Percentiles rank a stretch among this genome's conserved stretches.
Conservation (phyloP, 805 yeast species). For the Scheffersomyces stipitis region DNA sequence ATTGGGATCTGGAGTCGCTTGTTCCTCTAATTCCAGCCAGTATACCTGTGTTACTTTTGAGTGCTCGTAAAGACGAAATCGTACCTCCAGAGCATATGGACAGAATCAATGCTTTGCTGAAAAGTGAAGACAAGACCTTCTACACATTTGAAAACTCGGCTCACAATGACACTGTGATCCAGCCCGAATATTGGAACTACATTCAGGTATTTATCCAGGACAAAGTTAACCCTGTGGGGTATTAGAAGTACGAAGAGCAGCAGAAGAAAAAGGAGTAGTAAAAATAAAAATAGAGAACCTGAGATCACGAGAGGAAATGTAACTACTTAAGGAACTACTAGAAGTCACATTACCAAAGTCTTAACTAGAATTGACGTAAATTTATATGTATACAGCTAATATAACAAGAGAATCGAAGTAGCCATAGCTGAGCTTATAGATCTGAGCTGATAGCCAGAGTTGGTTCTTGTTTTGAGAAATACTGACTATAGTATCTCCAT, state of each 20-base stretch:
- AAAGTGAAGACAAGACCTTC: slow-evolving; percentile 51
- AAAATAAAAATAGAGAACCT: not conserved
- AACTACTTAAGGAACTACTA: too few relatives aligned
- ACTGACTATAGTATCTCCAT: too few relatives aligned
- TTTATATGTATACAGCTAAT: slow-evolving; percentile 6
- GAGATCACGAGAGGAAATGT: too few relatives aligned
- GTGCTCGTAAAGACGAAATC: slow-evolving; percentile 80
- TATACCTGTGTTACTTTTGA: slow-evolving; percentile 68
- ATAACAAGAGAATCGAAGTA: not conserved
- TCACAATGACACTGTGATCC: slow-evolving; percentile 83
- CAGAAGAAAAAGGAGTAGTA: not conserved
- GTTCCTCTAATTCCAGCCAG: slow-evolving; percentile 50
- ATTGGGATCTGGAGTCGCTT: slow-evolving; percentile 75
- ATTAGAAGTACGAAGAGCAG: slow-evolving; percentile 10
- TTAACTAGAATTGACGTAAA: slow-evolving; percentile 6
- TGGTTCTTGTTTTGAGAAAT: too few relatives aligned
- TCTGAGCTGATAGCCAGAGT: too few relatives aligned
- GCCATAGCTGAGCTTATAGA: slow-evolving; percentile 1
- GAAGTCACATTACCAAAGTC: too few relatives aligned
- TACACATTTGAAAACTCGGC: slow-evolving; percentile 57
- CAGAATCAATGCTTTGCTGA: slow-evolving; percentile 51
- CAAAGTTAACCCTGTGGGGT: slow-evolving; percentile 43
- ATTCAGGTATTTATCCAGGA: slow-evolving; percentile 54
- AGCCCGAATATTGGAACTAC: slow-evolving; percentile 75
- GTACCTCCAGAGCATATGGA: slow-evolving; percentile 89